Percentiles rank a stretch among this genome's conserved stretches.
Conservation (phyloP, 306 rosid genomes). For the Acacia acuminata region DNA sequence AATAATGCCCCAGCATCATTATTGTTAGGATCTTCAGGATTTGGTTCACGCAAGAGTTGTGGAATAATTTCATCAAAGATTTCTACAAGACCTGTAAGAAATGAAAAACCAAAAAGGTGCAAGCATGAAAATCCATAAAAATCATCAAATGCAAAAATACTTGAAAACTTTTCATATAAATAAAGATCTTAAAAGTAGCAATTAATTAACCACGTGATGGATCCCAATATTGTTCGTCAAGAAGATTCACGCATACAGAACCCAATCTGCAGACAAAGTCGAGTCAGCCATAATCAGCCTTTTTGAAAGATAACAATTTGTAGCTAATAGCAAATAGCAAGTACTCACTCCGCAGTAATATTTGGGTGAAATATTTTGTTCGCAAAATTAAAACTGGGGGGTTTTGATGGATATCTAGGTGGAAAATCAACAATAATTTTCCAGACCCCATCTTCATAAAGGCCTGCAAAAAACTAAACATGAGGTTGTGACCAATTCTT, state of each 20-base stretch:
- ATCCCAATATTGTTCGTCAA: neutral
- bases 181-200: too few species aligned
- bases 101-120: conserved; percentile 5
- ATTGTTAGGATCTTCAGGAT: conserved; percentile 84
- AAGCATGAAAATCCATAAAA: neutral
- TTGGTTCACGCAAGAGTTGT: conserved; percentile 89
- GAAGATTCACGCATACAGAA: neutral
- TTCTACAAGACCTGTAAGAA: conserved; percentile 67
- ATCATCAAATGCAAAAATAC: neutral
- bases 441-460: conserved; percentile 66
- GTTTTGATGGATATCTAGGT: conserved; percentile 61
- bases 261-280: neutral
- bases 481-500: neutral
- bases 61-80: conserved; percentile 94
- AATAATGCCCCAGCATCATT: conserved; percentile 76
- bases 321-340: neutral
- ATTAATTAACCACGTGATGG: neutral
- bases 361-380: conserved; percentile 84
- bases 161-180: neutral
- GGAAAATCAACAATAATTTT: conserved; percentile 67
- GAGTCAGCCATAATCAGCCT: neutral
- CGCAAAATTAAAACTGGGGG: conserved; percentile 63
- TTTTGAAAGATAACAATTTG: too few species aligned
- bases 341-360: conserved; percentile 71
- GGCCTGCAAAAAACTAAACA: neutral